phyloP scores from a whole-genome alignment of 345 rosid species.

The Syzygium aqueum region DNA sequence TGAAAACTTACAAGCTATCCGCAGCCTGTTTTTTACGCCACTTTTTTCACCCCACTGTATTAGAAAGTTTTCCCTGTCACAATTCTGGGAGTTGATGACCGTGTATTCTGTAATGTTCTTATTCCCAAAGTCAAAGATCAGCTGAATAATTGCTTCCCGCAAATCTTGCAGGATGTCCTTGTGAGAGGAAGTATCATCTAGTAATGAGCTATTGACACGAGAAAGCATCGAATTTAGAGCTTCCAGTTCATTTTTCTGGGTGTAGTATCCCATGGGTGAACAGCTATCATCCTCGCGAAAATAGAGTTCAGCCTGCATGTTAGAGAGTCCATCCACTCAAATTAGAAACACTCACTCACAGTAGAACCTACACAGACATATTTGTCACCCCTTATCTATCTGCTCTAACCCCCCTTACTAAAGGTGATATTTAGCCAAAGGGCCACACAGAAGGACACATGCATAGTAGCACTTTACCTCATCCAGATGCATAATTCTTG shows the following conservation, averaged over 20 bases:
- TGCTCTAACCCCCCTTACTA: background rate
- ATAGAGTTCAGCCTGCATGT: slow-evolving; percentile 70
- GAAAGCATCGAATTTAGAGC: slow-evolving; percentile 53
- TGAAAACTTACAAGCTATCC: slow-evolving; percentile 56
- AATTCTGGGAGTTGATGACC: slow-evolving; percentile 20
- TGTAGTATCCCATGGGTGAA: slow-evolving; percentile 30
- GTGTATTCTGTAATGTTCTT: slow-evolving; percentile 15
- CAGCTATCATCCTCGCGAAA: slow-evolving; percentile 40
- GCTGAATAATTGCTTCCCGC: slow-evolving; percentile 12
- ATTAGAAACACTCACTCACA: background rate
- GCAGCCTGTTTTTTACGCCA: slow-evolving; percentile 49
- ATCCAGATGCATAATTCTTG: slow-evolving; percentile 56
- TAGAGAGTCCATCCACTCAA: background rate
- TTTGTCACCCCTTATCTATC: background rate
- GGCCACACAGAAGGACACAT: background rate
- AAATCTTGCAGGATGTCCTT: slow-evolving; percentile 26
- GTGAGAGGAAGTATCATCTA: slow-evolving; percentile 10
- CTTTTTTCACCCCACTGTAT: slow-evolving; percentile 55
- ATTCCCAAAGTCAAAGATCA: slow-evolving; percentile 25
- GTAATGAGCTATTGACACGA: slow-evolving; percentile 14
- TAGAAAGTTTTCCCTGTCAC: slow-evolving; percentile 41
- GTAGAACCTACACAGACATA: background rate
- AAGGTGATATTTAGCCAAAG: background rate
- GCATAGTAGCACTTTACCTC: slow-evolving; percentile 36
- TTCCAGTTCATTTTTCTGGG: slow-evolving; percentile 70